phyloP scores from a whole-genome alignment of 2,329 filamentous ascomycete genomes.

The Scedosporium minutisporum region DNA sequence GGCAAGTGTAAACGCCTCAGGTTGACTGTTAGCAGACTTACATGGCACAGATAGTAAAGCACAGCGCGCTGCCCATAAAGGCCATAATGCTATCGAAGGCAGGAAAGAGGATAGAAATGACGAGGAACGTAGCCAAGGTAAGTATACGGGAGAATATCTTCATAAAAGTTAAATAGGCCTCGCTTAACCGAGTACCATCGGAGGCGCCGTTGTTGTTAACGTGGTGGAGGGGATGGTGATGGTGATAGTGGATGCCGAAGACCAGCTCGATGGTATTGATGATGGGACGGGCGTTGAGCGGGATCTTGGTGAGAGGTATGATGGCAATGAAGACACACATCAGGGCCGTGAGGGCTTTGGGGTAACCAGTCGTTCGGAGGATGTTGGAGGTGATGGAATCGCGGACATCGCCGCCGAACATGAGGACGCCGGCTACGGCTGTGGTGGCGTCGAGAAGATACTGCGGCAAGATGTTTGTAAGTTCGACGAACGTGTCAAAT shows the following conservation, averaged over 20 bases:
- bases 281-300: slow-evolving; percentile 79
- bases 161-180: slow-evolving; percentile 33
- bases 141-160: slow-evolving; percentile 49
- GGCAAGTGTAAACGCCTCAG: background rate
- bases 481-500: background rate
- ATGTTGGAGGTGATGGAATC: slow-evolving; percentile 92
- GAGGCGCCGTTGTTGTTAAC: slow-evolving; percentile 33
- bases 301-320: slow-evolving; percentile 93
- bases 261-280: slow-evolving; percentile 77
- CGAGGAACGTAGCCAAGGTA: slow-evolving; percentile 61
- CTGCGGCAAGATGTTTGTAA: slow-evolving; percentile 23
- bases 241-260: slow-evolving; percentile 54
- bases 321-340: slow-evolving; percentile 83
- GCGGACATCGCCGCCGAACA: slow-evolving; percentile 85
- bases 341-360: slow-evolving; percentile 60
- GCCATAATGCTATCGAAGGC: slow-evolving; percentile 86
- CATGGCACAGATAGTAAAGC: slow-evolving; percentile 90
- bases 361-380: slow-evolving; percentile 64
- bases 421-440: slow-evolving; percentile 75
- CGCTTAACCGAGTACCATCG: slow-evolving; percentile 24
- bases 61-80: slow-evolving; percentile 79
- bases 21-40: slow-evolving; percentile 19
- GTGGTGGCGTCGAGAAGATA: slow-evolving; percentile 74
- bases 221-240: slow-evolving; percentile 22
- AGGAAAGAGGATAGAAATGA: slow-evolving; percentile 61